Evolutionary conservation across 1,139 yeast genomes (phyloP), one percentile per base, ranked within the genome.

Genomic region (Saccharomyces pastorianus): DNA sequence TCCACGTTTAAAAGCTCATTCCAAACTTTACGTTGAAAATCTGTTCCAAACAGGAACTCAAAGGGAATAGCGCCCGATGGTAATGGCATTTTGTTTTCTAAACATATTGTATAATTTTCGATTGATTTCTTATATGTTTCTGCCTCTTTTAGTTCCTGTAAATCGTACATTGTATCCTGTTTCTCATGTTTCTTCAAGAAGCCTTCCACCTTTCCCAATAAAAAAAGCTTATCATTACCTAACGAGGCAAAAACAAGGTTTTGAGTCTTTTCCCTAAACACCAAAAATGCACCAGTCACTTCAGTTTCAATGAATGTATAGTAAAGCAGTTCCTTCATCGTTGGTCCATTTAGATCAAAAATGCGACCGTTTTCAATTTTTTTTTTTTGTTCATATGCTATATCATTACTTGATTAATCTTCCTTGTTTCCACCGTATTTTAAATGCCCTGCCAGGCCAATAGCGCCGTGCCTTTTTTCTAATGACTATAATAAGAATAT

Each of bases 1-100:
- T 57, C 56, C 1, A 64, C 55, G 27, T 54, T 55, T 8, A 46
- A 32, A 17, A 64, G 51, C 49, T 60, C 61, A 23, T 55, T 54
- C 69, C 70, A 67, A 3, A 64, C 66, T 41, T 53, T 52, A 44
- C 56, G 55, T 51, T 67, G 67, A 41, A 67, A 65, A 6, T 55
- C 50, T 1, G 70, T 66, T 14, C 70, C 70, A 50, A 61, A 58
- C 13, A 66, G 49, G 27, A 54, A 60, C 49, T 64, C 68, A 51
- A 56, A 58, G 14, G 51, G 46, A 23, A 58, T 54, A 2, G 32
- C 25, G n/a, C 32, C 27, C 20, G 49, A 5, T 20, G 44, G 44
- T 20, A 38, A 38, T 23, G 44, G 44, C 38, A 5, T 52, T 44
- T 11, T 29, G 2, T 34, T 42, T 6, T 46, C 46, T 31, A 50